Evolutionary conservation across 2,329 filamentous ascomycete species (phyloP).

Genomic region (Nannizziopsis barbatae): DNA sequence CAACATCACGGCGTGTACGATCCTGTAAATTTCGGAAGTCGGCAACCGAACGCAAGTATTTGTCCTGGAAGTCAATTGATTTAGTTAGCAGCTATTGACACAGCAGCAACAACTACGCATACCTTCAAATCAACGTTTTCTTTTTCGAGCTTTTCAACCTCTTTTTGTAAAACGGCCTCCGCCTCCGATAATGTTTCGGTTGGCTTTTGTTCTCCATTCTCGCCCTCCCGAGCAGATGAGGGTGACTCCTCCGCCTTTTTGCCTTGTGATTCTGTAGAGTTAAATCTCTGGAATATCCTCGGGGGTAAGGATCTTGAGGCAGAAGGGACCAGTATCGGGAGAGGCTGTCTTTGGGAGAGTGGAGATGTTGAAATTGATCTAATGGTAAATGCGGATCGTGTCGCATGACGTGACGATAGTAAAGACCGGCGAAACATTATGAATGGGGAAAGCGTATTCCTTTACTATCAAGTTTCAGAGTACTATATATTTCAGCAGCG

Average conservation of each 20-base stretch:
- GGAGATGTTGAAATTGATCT: slow-evolving; percentile 27
- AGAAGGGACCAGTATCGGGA: slow-evolving; percentile 23
- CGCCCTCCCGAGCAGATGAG: slow-evolving; percentile 30
- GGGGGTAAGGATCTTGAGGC: slow-evolving; percentile 26
- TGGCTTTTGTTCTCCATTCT: slow-evolving; percentile 25
- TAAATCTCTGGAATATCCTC: slow-evolving; percentile 29
- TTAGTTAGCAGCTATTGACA: not conserved
- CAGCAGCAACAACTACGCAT: slow-evolving; percentile 18
- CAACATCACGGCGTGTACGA: slow-evolving; percentile 80
- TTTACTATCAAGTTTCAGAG: not conserved
- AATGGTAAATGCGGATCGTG: slow-evolving; percentile 26
- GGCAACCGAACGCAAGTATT: slow-evolving; percentile 83
- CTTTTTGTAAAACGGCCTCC: slow-evolving; percentile 47
- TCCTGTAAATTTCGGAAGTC: slow-evolving; percentile 98
- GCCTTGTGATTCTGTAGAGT: slow-evolving; percentile 33
- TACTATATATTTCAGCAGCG: not conserved
- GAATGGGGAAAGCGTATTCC: not conserved
- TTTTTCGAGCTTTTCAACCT: slow-evolving; percentile 60
- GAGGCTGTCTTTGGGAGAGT: slow-evolving; percentile 26
- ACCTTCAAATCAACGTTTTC: slow-evolving; percentile 81
- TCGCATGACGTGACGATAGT: slow-evolving; percentile 33
- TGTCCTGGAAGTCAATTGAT: slow-evolving; percentile 53
- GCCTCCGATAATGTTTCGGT: slow-evolving; percentile 29
- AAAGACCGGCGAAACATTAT: slow-evolving; percentile 35
- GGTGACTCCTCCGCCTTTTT: slow-evolving; percentile 25